Evolutionary conservation across 192 early-diverging fungal species (phyloP).

Genomic region (Entomortierella lignicola): DNA sequence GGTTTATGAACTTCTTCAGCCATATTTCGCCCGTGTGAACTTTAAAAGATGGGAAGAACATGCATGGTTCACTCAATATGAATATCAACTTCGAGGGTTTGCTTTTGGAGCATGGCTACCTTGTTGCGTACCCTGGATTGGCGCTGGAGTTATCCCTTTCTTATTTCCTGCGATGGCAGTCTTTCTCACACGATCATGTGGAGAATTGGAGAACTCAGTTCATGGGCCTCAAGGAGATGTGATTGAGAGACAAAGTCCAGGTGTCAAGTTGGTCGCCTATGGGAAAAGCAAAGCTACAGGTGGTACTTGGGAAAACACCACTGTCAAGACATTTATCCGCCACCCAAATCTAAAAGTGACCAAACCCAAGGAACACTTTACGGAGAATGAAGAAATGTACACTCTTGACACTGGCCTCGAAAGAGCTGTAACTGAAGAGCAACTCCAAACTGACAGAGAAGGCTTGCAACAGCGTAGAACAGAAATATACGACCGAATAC

Average conservation of each 20-base stretch:
- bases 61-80: conserved; percentile 23
- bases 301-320: conserved; percentile 14
- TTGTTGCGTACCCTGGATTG: conserved; percentile 30
- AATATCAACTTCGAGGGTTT: conserved; percentile 25
- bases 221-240: conserved; percentile 13
- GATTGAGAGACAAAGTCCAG: conserved; percentile 19
- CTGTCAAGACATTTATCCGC: conserved; percentile 22
- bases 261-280: conserved; percentile 17
- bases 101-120: conserved; percentile 20
- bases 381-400: background rate
- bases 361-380: conserved; percentile 5
- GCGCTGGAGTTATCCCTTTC: conserved; percentile 15
- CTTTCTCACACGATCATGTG: conserved; percentile 31
- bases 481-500: background rate
- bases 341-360: background rate
- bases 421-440: background rate
- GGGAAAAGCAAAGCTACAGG: conserved; percentile 16
- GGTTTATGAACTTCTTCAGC: conserved; percentile 43
- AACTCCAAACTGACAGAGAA: conserved; percentile 4
- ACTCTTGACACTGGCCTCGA: background rate
- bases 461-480: background rate
- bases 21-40: conserved; percentile 19
- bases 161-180: conserved; percentile 32
- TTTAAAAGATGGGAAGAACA: conserved; percentile 46
- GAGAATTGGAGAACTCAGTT: conserved; percentile 16